Percentiles rank a stretch among this genome's conserved stretches.
phyloP scores from a whole-genome alignment of 257 asterid genomes.

The Nicotiana obtusifolia region DNA sequence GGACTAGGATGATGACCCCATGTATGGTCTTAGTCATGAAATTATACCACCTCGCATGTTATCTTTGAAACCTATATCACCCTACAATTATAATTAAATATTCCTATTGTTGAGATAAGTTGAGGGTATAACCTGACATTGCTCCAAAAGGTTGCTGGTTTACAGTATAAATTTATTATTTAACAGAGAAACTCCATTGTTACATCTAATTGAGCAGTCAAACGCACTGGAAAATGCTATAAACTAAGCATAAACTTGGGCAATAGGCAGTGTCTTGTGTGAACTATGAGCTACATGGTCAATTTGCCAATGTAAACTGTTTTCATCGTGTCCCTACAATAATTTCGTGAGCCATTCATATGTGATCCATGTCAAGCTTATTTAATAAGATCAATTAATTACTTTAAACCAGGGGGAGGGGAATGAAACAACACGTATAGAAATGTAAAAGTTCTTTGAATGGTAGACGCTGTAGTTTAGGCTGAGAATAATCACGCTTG shows the following conservation, averaged over 20 bases:
- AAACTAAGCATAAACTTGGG: not conserved
- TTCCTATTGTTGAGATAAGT: not conserved
- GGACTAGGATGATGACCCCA: not conserved
- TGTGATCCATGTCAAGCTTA: not conserved
- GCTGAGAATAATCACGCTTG: not conserved
- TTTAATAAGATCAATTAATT: not conserved
- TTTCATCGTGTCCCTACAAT: not conserved
- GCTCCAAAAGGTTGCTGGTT: not conserved
- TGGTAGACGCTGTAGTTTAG: not conserved
- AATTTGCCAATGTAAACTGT: not conserved
- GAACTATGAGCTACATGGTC: not conserved
- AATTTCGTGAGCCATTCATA: too few species aligned
- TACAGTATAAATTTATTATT: not conserved
- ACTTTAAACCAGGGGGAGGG: not conserved
- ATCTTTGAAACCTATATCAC: not conserved
- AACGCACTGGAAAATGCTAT: not conserved
- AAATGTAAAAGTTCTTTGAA: not conserved
- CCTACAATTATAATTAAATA: not conserved
- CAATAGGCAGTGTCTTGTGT: not conserved
- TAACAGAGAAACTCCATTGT: not conserved
- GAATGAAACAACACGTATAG: not conserved
- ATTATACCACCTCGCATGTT: not conserved
- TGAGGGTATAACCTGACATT: not conserved
- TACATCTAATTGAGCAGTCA: not conserved
- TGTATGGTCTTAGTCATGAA: not conserved